These are phyloP conservation scores for Nitzschia sp. DNA, from an alignment of 108 stramenopile genomes.

Conservation along the genomic window DNA sequence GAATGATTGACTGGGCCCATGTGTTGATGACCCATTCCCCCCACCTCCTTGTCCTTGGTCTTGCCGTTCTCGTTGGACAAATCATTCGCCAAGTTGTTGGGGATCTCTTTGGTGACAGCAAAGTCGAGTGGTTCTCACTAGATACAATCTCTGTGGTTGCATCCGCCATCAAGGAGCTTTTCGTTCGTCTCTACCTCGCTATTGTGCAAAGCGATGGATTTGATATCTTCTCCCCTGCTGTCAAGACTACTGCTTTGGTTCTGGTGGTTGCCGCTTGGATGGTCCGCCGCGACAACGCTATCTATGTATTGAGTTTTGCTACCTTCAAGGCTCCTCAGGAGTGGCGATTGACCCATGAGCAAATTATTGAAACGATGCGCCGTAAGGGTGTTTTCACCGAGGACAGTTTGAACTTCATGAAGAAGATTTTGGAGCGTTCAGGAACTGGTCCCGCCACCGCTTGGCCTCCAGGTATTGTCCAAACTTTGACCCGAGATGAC, in stretches of 20 bases:
- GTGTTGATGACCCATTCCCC: conserved; percentile 78
- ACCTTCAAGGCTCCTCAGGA: conserved; percentile 92
- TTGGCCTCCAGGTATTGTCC: conserved; percentile 95
- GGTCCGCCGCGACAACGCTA: conserved; percentile 74
- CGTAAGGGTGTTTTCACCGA: conserved; percentile 90
- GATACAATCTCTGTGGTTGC: conserved; percentile 61
- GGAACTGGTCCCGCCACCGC: conserved; percentile 93
- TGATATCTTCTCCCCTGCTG: conserved; percentile 65
- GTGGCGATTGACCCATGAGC: conserved; percentile 88
- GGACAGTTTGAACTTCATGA: conserved; percentile 84
- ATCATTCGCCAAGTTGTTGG: conserved; percentile 73
- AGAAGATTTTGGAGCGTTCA: conserved; percentile 83
- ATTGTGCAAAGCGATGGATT: conserved; percentile 59
- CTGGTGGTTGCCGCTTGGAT: conserved; percentile 67
- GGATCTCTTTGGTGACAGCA: conserved; percentile 60
- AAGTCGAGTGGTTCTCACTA: conserved; percentile 42
- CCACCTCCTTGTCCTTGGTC: conserved; percentile 57
- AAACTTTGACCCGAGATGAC: conserved; percentile 61
- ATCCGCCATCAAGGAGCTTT: conserved; percentile 53
- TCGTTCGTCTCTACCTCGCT: conserved; percentile 45
- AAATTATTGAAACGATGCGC: conserved; percentile 90
- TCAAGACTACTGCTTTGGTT: conserved; percentile 72
- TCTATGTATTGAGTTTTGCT: conserved; percentile 91
- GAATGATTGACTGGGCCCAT: conserved; percentile 89
- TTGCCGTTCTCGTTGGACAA: conserved; percentile 66